Evolutionary conservation across 495 filamentous ascomycete species (phyloP).

Genomic region (Amniculicola lignicola): DNA sequence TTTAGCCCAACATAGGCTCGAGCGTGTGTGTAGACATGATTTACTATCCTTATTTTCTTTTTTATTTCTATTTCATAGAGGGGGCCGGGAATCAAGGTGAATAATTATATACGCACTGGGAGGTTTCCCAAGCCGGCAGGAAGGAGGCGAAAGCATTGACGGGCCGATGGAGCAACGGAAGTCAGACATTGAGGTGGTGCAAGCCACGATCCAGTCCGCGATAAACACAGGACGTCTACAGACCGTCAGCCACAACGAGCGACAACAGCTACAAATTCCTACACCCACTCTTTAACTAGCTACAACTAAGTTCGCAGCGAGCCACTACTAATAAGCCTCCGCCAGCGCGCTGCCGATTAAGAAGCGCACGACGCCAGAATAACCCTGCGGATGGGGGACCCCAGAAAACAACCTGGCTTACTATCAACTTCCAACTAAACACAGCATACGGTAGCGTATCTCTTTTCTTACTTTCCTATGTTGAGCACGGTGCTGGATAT

Average conservation of each 20-base stretch:
- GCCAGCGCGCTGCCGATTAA: conserved; percentile 28
- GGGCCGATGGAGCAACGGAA: conserved; percentile 14
- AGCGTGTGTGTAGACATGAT: too few species aligned
- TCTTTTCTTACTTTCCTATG: conserved; percentile 28
- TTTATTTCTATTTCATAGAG: too few species aligned
- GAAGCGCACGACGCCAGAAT: conserved; percentile 27
- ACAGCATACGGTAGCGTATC: conserved; percentile 11
- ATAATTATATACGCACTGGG: conserved; percentile 7
- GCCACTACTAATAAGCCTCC: conserved; percentile 11
- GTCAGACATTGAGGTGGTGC: conserved; percentile 19
- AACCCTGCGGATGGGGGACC: conserved; percentile 19
- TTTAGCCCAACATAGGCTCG: too few species aligned
- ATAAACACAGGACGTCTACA: conserved; percentile 5
- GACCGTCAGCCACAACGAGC: neutral
- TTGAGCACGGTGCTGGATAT: conserved; percentile 29
- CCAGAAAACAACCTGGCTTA: conserved; percentile 6
- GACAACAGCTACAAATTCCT: conserved; percentile 1
- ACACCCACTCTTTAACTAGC: neutral
- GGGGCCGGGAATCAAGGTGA: too few species aligned
- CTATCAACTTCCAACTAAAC: conserved; percentile 8
- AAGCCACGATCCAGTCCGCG: conserved; percentile 24
- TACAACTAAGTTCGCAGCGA: conserved; percentile 3
- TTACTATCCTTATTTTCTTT: too few species aligned
- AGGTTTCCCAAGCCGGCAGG: conserved; percentile 6
- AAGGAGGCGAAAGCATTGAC: conserved; percentile 16